Evolutionary conservation across 768 basidiomycete genomes (phyloP).

Genomic region (Tricholoma sp.): DNA sequence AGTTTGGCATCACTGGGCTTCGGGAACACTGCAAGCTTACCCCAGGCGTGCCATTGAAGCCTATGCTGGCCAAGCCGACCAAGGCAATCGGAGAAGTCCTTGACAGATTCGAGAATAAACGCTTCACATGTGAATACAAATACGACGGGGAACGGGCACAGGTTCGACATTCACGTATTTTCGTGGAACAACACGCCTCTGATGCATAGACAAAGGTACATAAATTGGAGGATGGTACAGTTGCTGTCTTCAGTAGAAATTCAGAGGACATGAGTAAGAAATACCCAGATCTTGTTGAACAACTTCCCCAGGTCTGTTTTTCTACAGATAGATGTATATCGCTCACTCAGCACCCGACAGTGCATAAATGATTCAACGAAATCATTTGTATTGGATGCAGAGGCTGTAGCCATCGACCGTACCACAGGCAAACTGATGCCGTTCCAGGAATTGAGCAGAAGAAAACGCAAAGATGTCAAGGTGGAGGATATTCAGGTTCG

Average conservation of each 20-base stretch:
- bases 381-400: conserved; percentile 93
- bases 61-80: conserved; percentile 98
- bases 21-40: conserved; percentile 80
- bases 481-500: conserved; percentile 96
- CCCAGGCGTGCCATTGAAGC: conserved; percentile 94
- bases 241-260: conserved; percentile 94
- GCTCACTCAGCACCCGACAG: conserved; percentile 33
- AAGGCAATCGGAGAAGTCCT: conserved; percentile 98
- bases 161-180: conserved; percentile 30
- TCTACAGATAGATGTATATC: neutral
- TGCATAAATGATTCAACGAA: conserved; percentile 79
- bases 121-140: conserved; percentile 98
- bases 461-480: conserved; percentile 97
- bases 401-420: conserved; percentile 94
- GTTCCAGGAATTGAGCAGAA: conserved; percentile 92
- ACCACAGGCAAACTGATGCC: conserved; percentile 84
- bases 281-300: conserved; percentile 96
- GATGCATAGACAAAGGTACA: conserved; percentile 58
- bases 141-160: conserved; percentile 99
- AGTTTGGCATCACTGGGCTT: conserved; percentile 67
- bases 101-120: conserved; percentile 92
- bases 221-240: conserved; percentile 70
- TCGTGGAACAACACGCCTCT: neutral
- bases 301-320: conserved; percentile 71
- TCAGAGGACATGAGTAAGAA: conserved; percentile 99